phyloP scores from a whole-genome alignment of 2,329 filamentous ascomycete species.

The Penicillium verrucosum region DNA sequence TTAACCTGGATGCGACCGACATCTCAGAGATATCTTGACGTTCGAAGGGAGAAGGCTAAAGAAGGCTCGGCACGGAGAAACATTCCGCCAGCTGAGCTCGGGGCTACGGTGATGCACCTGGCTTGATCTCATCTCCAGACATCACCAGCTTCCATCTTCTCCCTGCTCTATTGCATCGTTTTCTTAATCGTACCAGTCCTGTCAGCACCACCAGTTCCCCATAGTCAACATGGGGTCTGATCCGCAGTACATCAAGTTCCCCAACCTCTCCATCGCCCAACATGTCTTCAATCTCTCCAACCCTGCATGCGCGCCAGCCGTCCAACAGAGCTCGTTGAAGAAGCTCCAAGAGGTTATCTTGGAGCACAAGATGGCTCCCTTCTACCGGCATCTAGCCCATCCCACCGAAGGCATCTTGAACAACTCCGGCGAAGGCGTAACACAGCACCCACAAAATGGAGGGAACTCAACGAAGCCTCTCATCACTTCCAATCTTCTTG shows the following conservation, averaged over 20 bases:
- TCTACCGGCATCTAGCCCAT: conserved; percentile 64
- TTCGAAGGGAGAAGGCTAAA: not conserved
- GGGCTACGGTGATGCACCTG: conserved; percentile 20
- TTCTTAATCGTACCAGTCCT: not conserved
- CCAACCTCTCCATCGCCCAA: conserved; percentile 62
- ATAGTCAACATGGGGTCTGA: conserved; percentile 57
- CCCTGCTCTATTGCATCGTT: conserved; percentile 5
- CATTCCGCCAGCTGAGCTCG: conserved; percentile 37
- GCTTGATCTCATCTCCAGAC: conserved; percentile 18
- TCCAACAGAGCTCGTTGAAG: conserved; percentile 57
- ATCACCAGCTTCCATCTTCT: conserved; percentile 15
- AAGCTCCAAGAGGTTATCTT: conserved; percentile 62
- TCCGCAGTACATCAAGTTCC: conserved; percentile 63
- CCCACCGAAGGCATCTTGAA: conserved; percentile 75
- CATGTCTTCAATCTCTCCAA: conserved; percentile 67
- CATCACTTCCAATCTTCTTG: conserved; percentile 71
- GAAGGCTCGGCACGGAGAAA: conserved; percentile 28
- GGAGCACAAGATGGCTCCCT: conserved; percentile 64
- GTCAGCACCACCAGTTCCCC: conserved; percentile 8
- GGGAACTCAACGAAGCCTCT: conserved; percentile 45
- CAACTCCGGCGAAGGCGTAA: conserved; percentile 62
- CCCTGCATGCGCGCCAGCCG: conserved; percentile 51
- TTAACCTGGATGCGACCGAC: not conserved
- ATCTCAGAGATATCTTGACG: not conserved
- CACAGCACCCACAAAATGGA: conserved; percentile 43